Base-by-base conservation (phyloP, 2,329 filamentous ascomycete genomes). In the Colletotrichum sp. region DNA sequence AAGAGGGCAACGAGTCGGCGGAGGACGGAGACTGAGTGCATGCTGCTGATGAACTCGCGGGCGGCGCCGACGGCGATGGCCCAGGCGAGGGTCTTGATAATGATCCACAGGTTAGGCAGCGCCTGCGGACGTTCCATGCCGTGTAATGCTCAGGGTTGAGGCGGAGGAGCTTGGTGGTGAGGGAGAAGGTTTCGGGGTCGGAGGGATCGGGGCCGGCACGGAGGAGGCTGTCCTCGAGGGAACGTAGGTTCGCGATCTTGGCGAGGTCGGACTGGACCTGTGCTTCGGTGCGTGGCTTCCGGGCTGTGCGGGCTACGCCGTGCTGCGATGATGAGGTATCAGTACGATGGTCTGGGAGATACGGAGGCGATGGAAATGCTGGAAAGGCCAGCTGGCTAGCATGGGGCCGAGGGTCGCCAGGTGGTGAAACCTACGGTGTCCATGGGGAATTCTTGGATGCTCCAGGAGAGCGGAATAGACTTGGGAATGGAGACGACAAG, bases 101-200 rank as follows among this genome's bases (percentile, higher is more conserved):
- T 84, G 87, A 89, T 80, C 87, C 86, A 87, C 87, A 90, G 75
- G 86, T 90, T 89, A 93, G 88, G 85, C 91, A 93, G 81, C 91
- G 90, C 80, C 97, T 93, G 82, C 97, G 93, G 86, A 93, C 91
- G 89, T 98, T 98, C 95, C 95, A 98, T 90, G 95, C 90, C 72
- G 95, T 96, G 86, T 97, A 97, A 88, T 96, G 96, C 85, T 98
- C 95, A 30, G 95, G 95, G 83, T 98, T 98, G 80, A 93, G 90
- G 63, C 90, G 90, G 70, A 96, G 89, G 60, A 97, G 90, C 79
- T 91, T 92, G n/a, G 93, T 93, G 38, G 93, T 94, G 71, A 94
- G 90, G 77, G 90, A 86, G 80, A 96, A 91, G 55, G 92, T 90
- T 72, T 92, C 88, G 78, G 74, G 82, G 64, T 63, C 78, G 58